phyloP scores from a whole-genome alignment of 306 rosid species.

The Castanopsis chinensis region DNA sequence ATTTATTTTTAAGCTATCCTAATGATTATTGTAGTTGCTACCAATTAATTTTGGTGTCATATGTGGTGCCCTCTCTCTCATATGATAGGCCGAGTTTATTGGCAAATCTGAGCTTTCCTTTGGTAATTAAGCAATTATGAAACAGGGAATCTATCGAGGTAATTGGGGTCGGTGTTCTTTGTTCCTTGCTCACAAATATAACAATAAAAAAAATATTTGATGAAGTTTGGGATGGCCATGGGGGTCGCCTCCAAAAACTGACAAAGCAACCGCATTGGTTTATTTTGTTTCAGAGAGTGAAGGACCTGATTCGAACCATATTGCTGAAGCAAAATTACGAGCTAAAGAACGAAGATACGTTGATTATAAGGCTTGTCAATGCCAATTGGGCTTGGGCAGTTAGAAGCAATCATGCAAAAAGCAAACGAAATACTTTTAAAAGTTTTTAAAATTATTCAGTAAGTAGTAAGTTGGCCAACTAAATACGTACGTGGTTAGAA shows the following conservation, averaged over 20 bases:
- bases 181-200: neutral
- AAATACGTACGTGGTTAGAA: neutral
- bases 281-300: neutral
- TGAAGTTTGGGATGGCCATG: neutral
- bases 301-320: conserved; percentile 10
- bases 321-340: conserved; percentile 11
- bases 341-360: conserved; percentile 9
- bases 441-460: neutral
- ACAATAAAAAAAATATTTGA: neutral
- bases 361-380: conserved; percentile 1
- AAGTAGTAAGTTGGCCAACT: neutral
- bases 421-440: neutral
- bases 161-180: neutral
- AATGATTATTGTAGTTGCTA: neutral
- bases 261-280: neutral
- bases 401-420: neutral
- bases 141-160: neutral
- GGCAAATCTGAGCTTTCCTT: neutral
- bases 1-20: too few relatives aligned
- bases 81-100: neutral
- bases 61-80: neutral
- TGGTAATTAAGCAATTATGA: neutral
- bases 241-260: conserved; percentile 1
- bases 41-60: neutral
- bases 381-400: neutral